A percentile compares a stretch with the other conserved stretches of the same genome.
phyloP scores from a whole-genome alignment of 768 basidiomycete species.

The Panaeolus cyanescens region DNA sequence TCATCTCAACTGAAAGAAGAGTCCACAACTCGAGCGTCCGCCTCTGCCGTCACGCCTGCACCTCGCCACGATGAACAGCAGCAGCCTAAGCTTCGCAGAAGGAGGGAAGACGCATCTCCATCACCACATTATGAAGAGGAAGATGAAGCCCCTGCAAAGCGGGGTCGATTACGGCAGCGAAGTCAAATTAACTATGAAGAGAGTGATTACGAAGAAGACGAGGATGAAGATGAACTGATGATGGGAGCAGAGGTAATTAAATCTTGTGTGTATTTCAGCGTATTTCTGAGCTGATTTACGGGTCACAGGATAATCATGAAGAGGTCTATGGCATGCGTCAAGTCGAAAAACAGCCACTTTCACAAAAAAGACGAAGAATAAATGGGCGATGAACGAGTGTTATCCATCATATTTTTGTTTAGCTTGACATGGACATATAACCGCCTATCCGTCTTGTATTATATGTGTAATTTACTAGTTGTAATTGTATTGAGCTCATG shows the following conservation, averaged over 20 bases:
- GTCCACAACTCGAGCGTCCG: neutral
- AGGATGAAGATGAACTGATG: constrained; percentile 64
- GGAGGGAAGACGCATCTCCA: constrained; percentile 15
- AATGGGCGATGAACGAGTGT: constrained; percentile 15
- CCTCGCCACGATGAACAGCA: constrained; percentile 8
- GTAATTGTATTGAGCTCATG: too few relatives aligned
- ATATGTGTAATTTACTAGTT: too few relatives aligned
- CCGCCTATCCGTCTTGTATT: too few relatives aligned
- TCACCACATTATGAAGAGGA: constrained; percentile 11
- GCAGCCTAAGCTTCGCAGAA: constrained; percentile 7
- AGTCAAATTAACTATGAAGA: constrained; percentile 24
- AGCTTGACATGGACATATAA: too few relatives aligned
- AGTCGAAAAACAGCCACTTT: constrained; percentile 21
- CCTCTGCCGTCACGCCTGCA: neutral
- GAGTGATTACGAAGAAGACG: constrained; percentile 29
- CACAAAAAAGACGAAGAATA: constrained; percentile 38
- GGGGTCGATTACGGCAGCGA: neutral
- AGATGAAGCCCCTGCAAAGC: neutral
- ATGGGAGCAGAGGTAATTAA: constrained; percentile 57
- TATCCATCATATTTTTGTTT: too few relatives aligned
- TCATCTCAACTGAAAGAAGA: constrained; percentile 14
- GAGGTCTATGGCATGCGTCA: constrained; percentile 32
- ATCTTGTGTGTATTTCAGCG: neutral
- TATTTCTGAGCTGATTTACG: neutral
- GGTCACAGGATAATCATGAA: constrained; percentile 39